These are phyloP conservation scores for Linnemannia zychae DNA, from an alignment of 192 early-diverging fungal genomes.

Conservation along the genomic window DNA sequence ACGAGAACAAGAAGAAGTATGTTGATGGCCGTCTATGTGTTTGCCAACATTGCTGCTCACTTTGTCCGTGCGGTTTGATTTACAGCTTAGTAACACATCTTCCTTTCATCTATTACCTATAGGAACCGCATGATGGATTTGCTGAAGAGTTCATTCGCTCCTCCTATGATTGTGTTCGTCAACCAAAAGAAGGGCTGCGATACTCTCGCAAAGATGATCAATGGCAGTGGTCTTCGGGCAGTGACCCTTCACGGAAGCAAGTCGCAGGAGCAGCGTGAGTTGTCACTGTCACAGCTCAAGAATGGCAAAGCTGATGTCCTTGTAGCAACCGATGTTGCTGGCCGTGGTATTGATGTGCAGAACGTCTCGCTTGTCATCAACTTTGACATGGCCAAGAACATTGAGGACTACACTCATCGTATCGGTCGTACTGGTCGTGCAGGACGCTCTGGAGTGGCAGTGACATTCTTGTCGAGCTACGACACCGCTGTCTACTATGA, in stretches of 20 bases:
- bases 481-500: slow-evolving; percentile 94
- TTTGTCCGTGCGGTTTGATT: not conserved
- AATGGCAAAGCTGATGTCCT: slow-evolving; percentile 86
- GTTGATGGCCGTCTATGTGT: not conserved
- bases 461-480: slow-evolving; percentile 86
- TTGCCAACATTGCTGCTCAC: not conserved
- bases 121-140: slow-evolving; percentile 84
- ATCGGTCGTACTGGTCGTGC: slow-evolving; percentile 99
- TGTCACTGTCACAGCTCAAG: slow-evolving; percentile 85
- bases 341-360: slow-evolving; percentile 99
- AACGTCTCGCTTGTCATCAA: slow-evolving; percentile 97
- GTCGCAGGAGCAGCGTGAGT: slow-evolving; percentile 97
- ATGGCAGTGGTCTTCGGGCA: slow-evolving; percentile 77
- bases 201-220: slow-evolving; percentile 83
- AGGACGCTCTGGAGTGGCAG: slow-evolving; percentile 89
- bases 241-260: slow-evolving; percentile 96
- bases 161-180: slow-evolving; percentile 98
- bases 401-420: slow-evolving; percentile 99
- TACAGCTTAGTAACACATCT: not conserved
- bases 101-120: slow-evolving; percentile 36
- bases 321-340: slow-evolving; percentile 98
- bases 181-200: slow-evolving; percentile 97
- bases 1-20: slow-evolving; percentile 88
- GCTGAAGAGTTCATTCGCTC: slow-evolving; percentile 75
- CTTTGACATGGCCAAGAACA: slow-evolving; percentile 98